Conservation (phyloP, 2,329 filamentous ascomycete species). For the Trichoderma sp. region DNA sequence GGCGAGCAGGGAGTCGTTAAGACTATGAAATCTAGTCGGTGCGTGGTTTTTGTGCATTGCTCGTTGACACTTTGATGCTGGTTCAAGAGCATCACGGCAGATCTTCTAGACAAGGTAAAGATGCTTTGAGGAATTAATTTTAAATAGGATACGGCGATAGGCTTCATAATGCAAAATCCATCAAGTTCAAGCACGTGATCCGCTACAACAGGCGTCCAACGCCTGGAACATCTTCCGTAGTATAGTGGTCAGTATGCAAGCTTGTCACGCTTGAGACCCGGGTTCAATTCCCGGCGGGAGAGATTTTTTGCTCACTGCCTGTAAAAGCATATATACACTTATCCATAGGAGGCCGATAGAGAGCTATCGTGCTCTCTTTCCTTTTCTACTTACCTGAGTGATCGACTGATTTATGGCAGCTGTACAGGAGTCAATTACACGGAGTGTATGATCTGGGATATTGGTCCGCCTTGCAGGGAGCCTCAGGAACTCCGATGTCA, state of each 20-base stretch:
- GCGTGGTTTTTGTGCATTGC: background rate
- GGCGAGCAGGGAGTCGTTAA: fast-evolving
- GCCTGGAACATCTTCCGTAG: conserved; percentile 24
- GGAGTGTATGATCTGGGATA: background rate
- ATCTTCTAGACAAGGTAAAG: too few species aligned
- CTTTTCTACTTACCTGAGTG: background rate
- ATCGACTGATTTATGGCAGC: background rate
- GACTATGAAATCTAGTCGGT: background rate
- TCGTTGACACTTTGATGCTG: background rate
- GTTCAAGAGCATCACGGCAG: background rate
- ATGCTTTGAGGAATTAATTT: background rate
- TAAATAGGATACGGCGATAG: background rate
- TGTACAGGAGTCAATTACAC: background rate
- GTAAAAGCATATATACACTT: background rate
- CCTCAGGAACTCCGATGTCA: background rate
- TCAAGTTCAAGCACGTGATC: conserved; percentile 4
- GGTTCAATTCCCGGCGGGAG: conserved; percentile 27
- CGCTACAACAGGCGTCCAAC: conserved; percentile 18
- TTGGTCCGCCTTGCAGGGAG: background rate
- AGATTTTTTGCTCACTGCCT: conserved; percentile 10
- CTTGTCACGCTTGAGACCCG: conserved; percentile 27
- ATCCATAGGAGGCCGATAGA: background rate
- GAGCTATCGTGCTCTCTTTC: background rate
- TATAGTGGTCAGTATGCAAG: conserved; percentile 27
- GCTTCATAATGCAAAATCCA: background rate